phyloP scores from a whole-genome alignment of 768 basidiomycete genomes.

The Multifurca ochricompacta region DNA sequence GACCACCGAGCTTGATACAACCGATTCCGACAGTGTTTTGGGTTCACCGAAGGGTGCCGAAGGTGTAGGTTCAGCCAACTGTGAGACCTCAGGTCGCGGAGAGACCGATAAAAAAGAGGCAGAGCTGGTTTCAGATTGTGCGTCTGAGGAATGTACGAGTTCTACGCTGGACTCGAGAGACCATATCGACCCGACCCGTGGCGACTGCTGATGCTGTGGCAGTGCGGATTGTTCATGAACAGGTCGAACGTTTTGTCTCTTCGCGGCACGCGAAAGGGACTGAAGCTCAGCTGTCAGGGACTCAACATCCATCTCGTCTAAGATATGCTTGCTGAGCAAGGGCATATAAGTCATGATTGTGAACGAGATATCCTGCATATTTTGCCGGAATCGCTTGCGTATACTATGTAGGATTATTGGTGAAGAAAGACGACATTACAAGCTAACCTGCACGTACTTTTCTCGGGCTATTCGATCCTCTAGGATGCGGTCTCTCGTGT shows the following conservation, averaged over 20 bases:
- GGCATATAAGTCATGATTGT: conserved; percentile 66
- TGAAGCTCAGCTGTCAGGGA: conserved; percentile 51
- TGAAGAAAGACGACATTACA: neutral
- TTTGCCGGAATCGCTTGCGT: conserved; percentile 63
- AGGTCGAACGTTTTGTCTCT: conserved; percentile 18
- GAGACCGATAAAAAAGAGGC: conserved; percentile 34
- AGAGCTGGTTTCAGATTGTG: conserved; percentile 38
- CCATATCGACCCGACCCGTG: conserved; percentile 19
- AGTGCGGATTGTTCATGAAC: conserved; percentile 6
- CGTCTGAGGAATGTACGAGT: conserved; percentile 29
- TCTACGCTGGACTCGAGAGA: conserved; percentile 34
- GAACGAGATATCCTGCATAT: conserved; percentile 69
- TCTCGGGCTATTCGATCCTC: conserved; percentile 58
- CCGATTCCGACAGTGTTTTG: conserved; percentile 19
- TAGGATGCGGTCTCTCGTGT: conserved; percentile 55
- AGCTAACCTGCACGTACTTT: conserved; percentile 39
- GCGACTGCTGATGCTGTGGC: neutral
- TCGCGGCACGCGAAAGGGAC: conserved; percentile 33
- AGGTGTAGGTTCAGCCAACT: conserved; percentile 28
- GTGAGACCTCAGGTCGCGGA: conserved; percentile 36
- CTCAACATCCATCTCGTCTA: conserved; percentile 74
- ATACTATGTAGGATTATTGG: conserved; percentile 37
- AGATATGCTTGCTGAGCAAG: conserved; percentile 54
- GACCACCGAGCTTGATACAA: conserved; percentile 19
- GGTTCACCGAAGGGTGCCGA: neutral